Evolutionary conservation across 139 green algal genomes (phyloP).

Genomic region (Coelastrella sp.): DNA sequence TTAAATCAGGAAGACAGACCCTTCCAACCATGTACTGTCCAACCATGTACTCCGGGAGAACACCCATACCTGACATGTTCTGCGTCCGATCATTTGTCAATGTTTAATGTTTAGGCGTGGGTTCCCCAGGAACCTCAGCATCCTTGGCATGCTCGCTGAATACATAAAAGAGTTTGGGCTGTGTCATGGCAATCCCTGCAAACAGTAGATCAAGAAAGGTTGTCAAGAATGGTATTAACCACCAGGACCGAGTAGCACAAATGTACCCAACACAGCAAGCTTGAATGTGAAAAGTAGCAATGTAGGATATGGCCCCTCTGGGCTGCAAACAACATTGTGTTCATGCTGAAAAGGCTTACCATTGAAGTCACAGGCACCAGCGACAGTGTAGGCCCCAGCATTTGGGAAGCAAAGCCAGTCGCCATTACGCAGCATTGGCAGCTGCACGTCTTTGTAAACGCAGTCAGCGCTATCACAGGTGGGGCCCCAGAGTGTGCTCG

Average conservation of each 20-base stretch:
- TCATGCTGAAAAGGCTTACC: too few species aligned
- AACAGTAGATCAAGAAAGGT: background rate
- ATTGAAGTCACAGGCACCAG: conserved; percentile 69
- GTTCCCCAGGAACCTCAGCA: too few species aligned
- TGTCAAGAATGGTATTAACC: background rate
- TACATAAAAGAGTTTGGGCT: conserved; percentile 64
- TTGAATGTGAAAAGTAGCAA: conserved; percentile 12
- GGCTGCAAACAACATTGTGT: background rate
- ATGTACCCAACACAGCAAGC: conserved; percentile 16
- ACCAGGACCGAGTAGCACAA: background rate
- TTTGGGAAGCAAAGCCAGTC: conserved; percentile 94
- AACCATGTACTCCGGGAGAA: too few species aligned
- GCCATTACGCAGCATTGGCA: conserved; percentile 88
- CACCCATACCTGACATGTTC: background rate
- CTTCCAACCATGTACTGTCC: too few species aligned
- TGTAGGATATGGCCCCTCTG: background rate
- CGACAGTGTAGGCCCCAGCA: conserved; percentile 94
- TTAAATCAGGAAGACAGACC: too few species aligned
- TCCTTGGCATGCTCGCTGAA: conserved; percentile 49
- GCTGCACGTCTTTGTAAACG: conserved; percentile 76
- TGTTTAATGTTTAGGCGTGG: too few species aligned
- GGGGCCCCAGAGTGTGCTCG: conserved; percentile 88
- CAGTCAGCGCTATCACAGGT: conserved; percentile 91
- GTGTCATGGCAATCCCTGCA: conserved; percentile 63
- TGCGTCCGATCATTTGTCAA: background rate